Conservation (phyloP, 176 grass and related monocot species). For the Pontederia crassipes region DNA sequence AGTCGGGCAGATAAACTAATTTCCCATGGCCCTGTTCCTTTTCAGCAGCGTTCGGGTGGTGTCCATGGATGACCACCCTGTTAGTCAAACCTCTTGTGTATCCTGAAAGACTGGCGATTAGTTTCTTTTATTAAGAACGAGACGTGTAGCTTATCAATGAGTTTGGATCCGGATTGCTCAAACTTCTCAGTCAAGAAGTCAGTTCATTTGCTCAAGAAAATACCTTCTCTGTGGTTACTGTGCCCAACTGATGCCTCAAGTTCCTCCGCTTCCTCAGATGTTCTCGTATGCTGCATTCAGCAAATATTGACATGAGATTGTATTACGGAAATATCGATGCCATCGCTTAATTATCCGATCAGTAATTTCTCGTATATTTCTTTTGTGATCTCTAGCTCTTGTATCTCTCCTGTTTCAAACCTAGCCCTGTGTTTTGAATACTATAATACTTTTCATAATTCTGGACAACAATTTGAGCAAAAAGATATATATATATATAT, state of each 20-base stretch:
- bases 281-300: not conserved
- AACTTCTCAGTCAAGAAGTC: not conserved
- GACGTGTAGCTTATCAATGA: not conserved
- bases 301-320: not conserved
- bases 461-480: too few relatives aligned
- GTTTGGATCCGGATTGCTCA: not conserved
- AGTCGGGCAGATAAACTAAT: constrained; percentile 16
- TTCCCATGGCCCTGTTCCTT: not conserved
- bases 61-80: constrained; percentile 13
- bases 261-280: not conserved
- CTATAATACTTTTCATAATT: too few relatives aligned
- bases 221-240: constrained; percentile 1
- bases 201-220: not conserved
- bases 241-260: not conserved
- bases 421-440: too few relatives aligned
- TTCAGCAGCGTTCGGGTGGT: not conserved
- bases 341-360: not conserved
- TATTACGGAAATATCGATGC: not conserved
- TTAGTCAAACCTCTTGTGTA: not conserved
- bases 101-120: not conserved
- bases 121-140: not conserved
- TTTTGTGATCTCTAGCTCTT: not conserved
- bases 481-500: too few relatives aligned
- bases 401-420: too few relatives aligned
- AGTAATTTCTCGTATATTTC: not conserved